A percentile compares a stretch with the other conserved stretches of the same genome.
These are phyloP conservation scores for Cicer cuneatum DNA, from an alignment of 306 rosid species.

Conservation along the genomic window DNA sequence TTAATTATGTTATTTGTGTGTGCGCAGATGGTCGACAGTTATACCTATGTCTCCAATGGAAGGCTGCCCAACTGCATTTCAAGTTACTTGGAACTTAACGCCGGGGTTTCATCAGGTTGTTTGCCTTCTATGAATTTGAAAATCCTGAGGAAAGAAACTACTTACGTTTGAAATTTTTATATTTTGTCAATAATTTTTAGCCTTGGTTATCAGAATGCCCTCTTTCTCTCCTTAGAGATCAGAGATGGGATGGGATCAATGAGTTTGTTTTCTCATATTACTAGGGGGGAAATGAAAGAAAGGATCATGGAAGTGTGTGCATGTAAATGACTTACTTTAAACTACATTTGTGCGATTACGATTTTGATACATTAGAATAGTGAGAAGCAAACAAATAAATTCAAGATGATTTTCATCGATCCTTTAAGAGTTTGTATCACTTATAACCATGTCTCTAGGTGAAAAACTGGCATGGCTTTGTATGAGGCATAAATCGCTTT, in stretches of 20 bases:
- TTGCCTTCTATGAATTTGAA: constrained; percentile 30
- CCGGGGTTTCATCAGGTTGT: constrained; percentile 71
- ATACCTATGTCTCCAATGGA: constrained; percentile 65
- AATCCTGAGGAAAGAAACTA: constrained; percentile 24
- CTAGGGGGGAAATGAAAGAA: constrained; percentile 1
- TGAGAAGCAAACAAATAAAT: not conserved
- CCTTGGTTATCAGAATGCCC: not conserved
- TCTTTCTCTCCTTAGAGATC: constrained; percentile 22
- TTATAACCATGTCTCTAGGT: constrained; percentile 5
- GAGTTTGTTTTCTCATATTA: constrained; percentile 14
- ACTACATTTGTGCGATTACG: constrained; percentile 3
- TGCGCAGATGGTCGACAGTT: constrained; percentile 59
- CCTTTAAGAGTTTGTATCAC: constrained; percentile 5
- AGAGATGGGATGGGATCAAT: constrained; percentile 1
- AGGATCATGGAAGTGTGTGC: constrained; percentile 22
- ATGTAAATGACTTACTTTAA: constrained; percentile 4
- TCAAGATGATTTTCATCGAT: not conserved
- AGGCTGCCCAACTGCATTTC: constrained; percentile 62
- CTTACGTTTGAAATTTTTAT: constrained; percentile 15
- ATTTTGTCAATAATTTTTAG: constrained; percentile 5
- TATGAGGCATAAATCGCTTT: constrained; percentile 5
- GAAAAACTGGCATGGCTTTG: constrained; percentile 26
- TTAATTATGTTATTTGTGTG: constrained; percentile 34
- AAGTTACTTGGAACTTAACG: constrained; percentile 58
- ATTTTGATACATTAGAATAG: constrained; percentile 9